These are phyloP conservation scores for Rubroboletus satanas DNA, from an alignment of 768 basidiomycete species.

Conservation along the genomic window DNA sequence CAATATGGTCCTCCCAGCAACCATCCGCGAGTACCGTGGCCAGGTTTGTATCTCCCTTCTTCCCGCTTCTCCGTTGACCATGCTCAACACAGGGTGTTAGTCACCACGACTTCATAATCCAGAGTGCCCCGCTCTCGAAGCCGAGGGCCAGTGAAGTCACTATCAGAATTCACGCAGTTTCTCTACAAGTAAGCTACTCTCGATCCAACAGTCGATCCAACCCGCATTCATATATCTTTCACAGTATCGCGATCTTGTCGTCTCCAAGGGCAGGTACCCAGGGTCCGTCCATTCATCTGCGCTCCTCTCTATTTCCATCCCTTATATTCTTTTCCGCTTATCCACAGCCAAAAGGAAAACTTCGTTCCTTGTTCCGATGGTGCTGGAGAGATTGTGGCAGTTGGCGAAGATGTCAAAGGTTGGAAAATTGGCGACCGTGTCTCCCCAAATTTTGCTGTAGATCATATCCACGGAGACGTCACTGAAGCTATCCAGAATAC, in stretches of 20 bases:
- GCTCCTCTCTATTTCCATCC: conserved; percentile 20
- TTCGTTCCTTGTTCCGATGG: conserved; percentile 43
- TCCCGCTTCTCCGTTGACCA: no score
- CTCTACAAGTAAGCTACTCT: conserved; percentile 40
- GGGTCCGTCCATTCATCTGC: conserved; percentile 21
- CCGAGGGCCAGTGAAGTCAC: conserved; percentile 48
- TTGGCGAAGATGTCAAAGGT: conserved; percentile 37
- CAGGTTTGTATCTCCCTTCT: no score
- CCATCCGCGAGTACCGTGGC: no score
- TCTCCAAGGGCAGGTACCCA: conserved; percentile 40
- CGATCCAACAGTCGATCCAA: neutral
- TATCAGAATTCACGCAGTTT: conserved; percentile 54
- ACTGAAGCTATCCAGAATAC: conserved; percentile 34
- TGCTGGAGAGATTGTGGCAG: conserved; percentile 53
- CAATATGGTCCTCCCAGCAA: no score
- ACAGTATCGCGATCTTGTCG: conserved; percentile 49
- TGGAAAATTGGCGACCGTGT: conserved; percentile 59
- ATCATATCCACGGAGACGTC: conserved; percentile 46
- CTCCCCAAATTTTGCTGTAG: conserved; percentile 45
- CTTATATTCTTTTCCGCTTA: conserved; percentile 19
- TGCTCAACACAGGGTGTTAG: conserved; percentile 17
- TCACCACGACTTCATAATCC: conserved; percentile 29
- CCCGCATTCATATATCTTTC: neutral
- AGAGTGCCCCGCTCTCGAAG: conserved; percentile 23
- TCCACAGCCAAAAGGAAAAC: conserved; percentile 22